These are phyloP conservation scores for Euphorbia tirucalli DNA, from an alignment of 345 rosid genomes.

Conservation along the genomic window DNA sequence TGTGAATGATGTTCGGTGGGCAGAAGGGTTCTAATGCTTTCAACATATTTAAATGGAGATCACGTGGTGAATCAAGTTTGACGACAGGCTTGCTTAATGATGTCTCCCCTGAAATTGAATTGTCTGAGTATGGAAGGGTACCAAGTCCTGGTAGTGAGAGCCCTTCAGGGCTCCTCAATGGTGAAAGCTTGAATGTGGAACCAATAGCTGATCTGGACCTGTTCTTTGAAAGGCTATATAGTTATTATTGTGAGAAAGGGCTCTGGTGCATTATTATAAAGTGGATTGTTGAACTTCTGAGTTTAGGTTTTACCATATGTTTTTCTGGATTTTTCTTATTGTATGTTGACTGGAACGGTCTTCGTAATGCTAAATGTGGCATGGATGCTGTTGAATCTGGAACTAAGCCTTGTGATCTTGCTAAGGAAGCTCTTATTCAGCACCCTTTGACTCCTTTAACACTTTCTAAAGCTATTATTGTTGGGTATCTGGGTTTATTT, in stretches of 20 bases:
- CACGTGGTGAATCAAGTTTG: slow-evolving; percentile 69
- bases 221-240: slow-evolving; percentile 85
- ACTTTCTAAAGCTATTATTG: slow-evolving; percentile 68
- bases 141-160: slow-evolving; percentile 97
- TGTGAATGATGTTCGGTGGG: slow-evolving; percentile 82
- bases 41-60: slow-evolving; percentile 64
- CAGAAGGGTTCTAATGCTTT: slow-evolving; percentile 56
- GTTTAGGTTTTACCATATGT: slow-evolving; percentile 83
- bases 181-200: slow-evolving; percentile 75
- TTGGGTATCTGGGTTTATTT: slow-evolving; percentile 85
- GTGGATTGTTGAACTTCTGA: slow-evolving; percentile 94
- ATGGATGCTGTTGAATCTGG: slow-evolving; percentile 99
- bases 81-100: slow-evolving; percentile 72
- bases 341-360: slow-evolving; percentile 97
- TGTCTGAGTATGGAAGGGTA: slow-evolving; percentile 73
- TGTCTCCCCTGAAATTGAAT: slow-evolving; percentile 83
- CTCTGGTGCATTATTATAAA: slow-evolving; percentile 90
- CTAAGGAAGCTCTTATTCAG: slow-evolving; percentile 81
- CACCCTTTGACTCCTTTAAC: slow-evolving; percentile 94
- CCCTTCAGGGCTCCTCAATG: slow-evolving; percentile 92
- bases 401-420: slow-evolving; percentile 92
- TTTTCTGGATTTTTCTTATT: slow-evolving; percentile 95
- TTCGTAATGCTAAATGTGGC: slow-evolving; percentile 96
- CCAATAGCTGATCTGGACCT: slow-evolving; percentile 92
- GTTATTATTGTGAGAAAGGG: slow-evolving; percentile 94